Base-by-base conservation (phyloP, 768 basidiomycete species). In the Leucocoprinus sp. region DNA sequence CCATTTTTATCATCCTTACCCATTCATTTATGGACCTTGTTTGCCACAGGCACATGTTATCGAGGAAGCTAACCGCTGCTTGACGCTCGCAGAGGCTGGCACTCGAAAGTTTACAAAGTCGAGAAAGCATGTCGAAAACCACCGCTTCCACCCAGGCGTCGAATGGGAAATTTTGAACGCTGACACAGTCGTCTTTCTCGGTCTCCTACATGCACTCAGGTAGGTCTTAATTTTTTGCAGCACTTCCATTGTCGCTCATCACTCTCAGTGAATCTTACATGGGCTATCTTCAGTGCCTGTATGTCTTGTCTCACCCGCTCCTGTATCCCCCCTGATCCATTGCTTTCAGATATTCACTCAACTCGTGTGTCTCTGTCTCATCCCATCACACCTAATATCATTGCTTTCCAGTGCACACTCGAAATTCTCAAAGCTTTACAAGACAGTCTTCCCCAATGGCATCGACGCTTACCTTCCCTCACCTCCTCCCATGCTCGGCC, bases 211-310 rank as follows among this genome's bases (percentile, higher is more conserved):
- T 53, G 84, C 81, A 7, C 61, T 88, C 31, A 79, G 77, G 84
- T 84, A 52, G 17, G 73, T 60, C 6, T 45, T 11, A 8, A 5
- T 11, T 15, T 14, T 36, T 18, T 41, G 22, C 43, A 14, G 21
- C 17, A 0, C n/a, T n/a, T n/a, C n/a, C n/a, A n/a, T n/a, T n/a
- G 23, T 17, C n/a, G 34, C 22, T 44, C 8, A 28, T 19, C 29
- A 29, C 42, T 22, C 19, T n/a, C 45, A 85, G 82, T 45, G 85
- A 88, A 62, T 78, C 79, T 1, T 86, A 86, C 59, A 78, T 75
- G 68, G 86, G 85, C 26, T 88, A 88, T 57, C 54, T 87, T 6
- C 84, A 86, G 53, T 87, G 84, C 66, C 68, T 87, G 77, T 86
- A 60, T 60, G 71, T 70, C 7, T 51, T 49, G 15, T 12, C 36